phyloP scores from a whole-genome alignment of 306 rosid species.

The Cicer bijugum region DNA sequence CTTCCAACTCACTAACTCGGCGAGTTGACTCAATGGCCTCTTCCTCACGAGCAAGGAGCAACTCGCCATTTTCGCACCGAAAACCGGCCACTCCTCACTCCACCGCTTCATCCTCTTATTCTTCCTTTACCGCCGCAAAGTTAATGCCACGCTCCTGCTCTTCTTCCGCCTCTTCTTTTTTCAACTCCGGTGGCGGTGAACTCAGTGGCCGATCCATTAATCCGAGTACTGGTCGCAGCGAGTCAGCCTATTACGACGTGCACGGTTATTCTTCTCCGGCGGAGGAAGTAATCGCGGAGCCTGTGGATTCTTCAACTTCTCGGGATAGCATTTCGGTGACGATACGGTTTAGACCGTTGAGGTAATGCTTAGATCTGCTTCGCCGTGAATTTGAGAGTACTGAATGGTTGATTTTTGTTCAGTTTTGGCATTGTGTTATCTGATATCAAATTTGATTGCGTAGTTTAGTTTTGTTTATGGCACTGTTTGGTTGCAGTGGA shows the following conservation, averaged over 20 bases:
- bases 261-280: conserved; percentile 59
- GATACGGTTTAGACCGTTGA: conserved; percentile 94
- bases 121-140: conserved; percentile 65
- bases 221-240: conserved; percentile 62
- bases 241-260: conserved; percentile 53
- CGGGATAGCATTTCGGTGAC: conserved; percentile 95
- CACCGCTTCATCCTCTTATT: conserved; percentile 70
- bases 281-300: conserved; percentile 72
- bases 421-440: conserved; percentile 10
- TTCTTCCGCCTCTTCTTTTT: conserved; percentile 73
- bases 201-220: conserved; percentile 74
- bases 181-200: conserved; percentile 63
- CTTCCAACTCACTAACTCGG: conserved; percentile 54
- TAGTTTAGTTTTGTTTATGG: conserved; percentile 37
- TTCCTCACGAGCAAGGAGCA: conserved; percentile 83
- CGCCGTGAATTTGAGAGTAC: conserved; percentile 29
- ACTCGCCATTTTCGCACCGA: conserved; percentile 89
- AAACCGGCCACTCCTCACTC: conserved; percentile 73
- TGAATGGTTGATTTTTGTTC: conserved; percentile 34
- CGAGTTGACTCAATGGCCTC: conserved; percentile 74
- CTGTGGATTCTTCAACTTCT: conserved; percentile 57
- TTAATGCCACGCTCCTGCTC: conserved; percentile 82
- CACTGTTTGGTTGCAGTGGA: conserved; percentile 66
- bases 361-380: conserved; percentile 80
- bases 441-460: conserved; percentile 50